Percentiles rank a stretch among this genome's conserved stretches.
Conservation (phyloP, 148 eudicot genomes). For the Drosera capensis region DNA sequence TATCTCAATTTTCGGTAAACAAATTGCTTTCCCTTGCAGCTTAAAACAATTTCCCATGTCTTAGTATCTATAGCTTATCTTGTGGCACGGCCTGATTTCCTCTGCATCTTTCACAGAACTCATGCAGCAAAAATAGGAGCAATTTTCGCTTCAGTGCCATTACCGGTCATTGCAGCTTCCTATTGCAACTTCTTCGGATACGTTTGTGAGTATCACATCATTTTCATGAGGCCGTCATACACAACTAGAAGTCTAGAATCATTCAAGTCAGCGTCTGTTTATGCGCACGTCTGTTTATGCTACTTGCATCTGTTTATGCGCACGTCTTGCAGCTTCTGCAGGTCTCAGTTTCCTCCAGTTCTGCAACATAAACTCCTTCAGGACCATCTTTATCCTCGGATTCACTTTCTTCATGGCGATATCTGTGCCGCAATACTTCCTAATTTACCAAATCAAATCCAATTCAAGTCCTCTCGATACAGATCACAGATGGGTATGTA, state of each 20-base stretch:
- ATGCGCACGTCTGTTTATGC: too few relatives aligned
- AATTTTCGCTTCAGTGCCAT: slow-evolving; percentile 67
- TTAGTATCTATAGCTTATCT: too few relatives aligned
- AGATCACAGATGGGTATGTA: slow-evolving; percentile 41
- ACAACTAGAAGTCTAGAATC: too few relatives aligned
- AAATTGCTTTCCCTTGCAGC: too few relatives aligned
- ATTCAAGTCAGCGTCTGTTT: too few relatives aligned
- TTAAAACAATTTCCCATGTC: too few relatives aligned
- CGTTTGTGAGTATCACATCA: slow-evolving; percentile 36
- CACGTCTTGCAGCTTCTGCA: slow-evolving; percentile 76
- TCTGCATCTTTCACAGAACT: too few relatives aligned
- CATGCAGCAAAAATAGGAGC: slow-evolving; percentile 72
- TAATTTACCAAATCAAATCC: slow-evolving; percentile 22
- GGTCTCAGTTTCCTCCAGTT: slow-evolving; percentile 70
- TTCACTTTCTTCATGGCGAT: slow-evolving; percentile 56
- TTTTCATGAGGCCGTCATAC: too few relatives aligned
- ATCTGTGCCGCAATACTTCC: slow-evolving; percentile 54
- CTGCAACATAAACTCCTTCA: slow-evolving; percentile 77
- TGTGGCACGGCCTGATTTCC: too few relatives aligned
- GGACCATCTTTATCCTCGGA: slow-evolving; percentile 58
- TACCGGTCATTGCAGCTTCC: slow-evolving; percentile 55
- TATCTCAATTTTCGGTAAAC: too few relatives aligned
- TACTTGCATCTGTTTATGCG: too few relatives aligned
- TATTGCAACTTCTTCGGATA: slow-evolving; percentile 58
- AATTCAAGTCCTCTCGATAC: slow-evolving; percentile 30